Percentiles rank a stretch among this genome's conserved stretches.
Evolutionary conservation across 495 filamentous ascomycete genomes (phyloP).

Genomic region (Aspergillus olivimuriae): DNA sequence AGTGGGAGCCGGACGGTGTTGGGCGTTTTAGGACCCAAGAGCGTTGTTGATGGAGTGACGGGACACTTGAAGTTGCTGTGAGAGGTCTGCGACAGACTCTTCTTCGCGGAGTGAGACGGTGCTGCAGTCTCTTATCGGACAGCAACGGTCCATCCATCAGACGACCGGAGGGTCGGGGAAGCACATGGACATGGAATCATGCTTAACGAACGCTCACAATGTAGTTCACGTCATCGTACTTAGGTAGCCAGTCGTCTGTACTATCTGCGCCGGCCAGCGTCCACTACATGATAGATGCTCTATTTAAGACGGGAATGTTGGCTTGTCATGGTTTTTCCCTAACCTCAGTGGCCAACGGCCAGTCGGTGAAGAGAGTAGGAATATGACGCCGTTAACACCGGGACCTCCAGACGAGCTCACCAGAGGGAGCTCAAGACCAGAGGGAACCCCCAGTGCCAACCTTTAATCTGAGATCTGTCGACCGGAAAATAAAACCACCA

Average conservation of each 20-base stretch:
- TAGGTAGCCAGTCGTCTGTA: too few species aligned
- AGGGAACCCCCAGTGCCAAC: slow-evolving; percentile 31
- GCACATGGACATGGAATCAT: too few species aligned
- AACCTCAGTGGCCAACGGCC: slow-evolving; percentile 77
- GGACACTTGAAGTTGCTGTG: slow-evolving; percentile 82
- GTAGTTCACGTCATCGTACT: too few species aligned
- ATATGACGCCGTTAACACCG: slow-evolving; percentile 70
- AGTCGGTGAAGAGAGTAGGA: slow-evolving; percentile 73
- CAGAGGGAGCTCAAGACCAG: slow-evolving; percentile 64
- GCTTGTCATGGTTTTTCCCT: slow-evolving; percentile 76
- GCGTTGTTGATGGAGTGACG: slow-evolving; percentile 78
- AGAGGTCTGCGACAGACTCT: too few species aligned
- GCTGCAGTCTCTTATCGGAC: too few species aligned
- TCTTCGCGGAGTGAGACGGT: too few species aligned
- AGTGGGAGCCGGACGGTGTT: slow-evolving; percentile 84
- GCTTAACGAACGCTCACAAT: too few species aligned
- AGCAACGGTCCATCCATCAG: too few species aligned
- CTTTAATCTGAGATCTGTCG: slow-evolving; percentile 87
- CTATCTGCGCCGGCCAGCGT: too few species aligned
- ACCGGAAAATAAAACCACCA: slow-evolving; percentile 80
- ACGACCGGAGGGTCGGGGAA: too few species aligned
- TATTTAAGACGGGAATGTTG: slow-evolving; percentile 48
- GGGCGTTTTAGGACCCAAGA: slow-evolving; percentile 84
- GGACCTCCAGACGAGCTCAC: slow-evolving; percentile 61
- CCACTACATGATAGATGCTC: too few species aligned